Conservation (phyloP, 106 monocot species). For the Acorus calamus region DNA sequence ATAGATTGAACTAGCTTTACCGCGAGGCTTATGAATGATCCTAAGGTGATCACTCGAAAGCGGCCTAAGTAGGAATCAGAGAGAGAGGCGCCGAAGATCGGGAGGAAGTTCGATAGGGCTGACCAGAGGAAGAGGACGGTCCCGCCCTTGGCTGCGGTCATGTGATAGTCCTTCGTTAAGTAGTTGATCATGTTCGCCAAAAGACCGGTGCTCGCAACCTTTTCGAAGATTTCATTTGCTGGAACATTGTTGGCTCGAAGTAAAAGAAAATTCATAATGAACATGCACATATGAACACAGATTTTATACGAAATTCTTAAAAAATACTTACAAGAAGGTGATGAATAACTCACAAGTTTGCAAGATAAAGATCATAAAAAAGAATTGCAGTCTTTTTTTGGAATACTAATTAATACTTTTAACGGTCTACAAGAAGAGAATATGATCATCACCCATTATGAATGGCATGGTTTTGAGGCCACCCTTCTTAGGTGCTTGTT, state of each 20-base stretch:
- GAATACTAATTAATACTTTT: background rate
- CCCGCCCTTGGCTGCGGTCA: slow-evolving; percentile 15
- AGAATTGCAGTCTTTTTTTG: too few relatives aligned
- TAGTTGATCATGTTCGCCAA: slow-evolving; percentile 39
- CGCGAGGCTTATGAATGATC: slow-evolving; percentile 20
- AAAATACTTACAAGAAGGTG: too few relatives aligned
- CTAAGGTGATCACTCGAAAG: slow-evolving; percentile 21
- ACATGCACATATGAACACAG: too few relatives aligned
- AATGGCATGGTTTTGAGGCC: slow-evolving; percentile 17
- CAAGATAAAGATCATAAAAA: too few relatives aligned
- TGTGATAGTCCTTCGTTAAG: slow-evolving; percentile 29
- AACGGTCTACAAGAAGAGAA: background rate
- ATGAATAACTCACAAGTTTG: too few relatives aligned
- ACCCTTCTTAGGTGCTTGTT: slow-evolving; percentile 5
- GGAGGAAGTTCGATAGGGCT: slow-evolving; percentile 23
- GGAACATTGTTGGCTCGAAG: too few relatives aligned
- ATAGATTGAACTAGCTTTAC: slow-evolving; percentile 10
- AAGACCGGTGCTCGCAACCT: slow-evolving; percentile 34
- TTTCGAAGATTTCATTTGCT: slow-evolving; percentile 45
- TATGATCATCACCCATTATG: slow-evolving; percentile 8
- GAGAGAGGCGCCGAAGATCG: slow-evolving; percentile 28
- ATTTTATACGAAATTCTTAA: too few relatives aligned
- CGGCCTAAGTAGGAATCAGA: slow-evolving; percentile 37
- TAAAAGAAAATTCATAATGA: background rate
- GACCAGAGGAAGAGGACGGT: slow-evolving; percentile 27